Base-by-base conservation (phyloP, 306 rosid species). In the Vicia faba region DNA sequence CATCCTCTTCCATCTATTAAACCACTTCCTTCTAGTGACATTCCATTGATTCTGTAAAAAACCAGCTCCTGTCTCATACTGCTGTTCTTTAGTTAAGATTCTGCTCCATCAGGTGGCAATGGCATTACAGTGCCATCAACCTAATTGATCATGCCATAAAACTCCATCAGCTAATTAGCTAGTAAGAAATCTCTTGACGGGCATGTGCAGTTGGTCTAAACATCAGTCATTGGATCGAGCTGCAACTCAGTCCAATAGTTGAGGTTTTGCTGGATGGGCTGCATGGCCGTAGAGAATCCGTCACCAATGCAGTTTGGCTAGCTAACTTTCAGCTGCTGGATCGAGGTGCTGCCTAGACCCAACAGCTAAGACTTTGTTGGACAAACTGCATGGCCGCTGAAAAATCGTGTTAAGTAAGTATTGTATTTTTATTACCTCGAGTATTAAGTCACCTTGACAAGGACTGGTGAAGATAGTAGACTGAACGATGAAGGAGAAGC, bases 51-150 rank as follows among this genome's bases (percentile, higher is more conserved):
- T 86, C 87, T 80, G 70, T 92, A 89, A 75, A 92, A 92, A 4
- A 89, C 89, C 14, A 92, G 60, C 98, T 96, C 89, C 19, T 89
- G 96, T 33, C 54, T 85, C 66, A 78, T 85, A 64, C 87, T 89
- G 31, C 44, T 73, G 66, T 75, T 83, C 78, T 73, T 79, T 4
- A 88, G 91, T 96, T 96, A 92, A n/a, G 86, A 80, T 12, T 86
- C 96, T 0, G 98, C 96, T 31, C 98, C 96, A 77, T 87, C 98
- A 5, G 98, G 98, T 51, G 96, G 85, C 87, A 87, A 96, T 51
- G 96, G 85, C 87, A 87, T 73, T 14, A 92, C 31, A 68, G 82
- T 80, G 49, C 96, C 98, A 63, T 87, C 93, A 76, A 92, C 84
- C 95, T 90, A 64, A 59, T 56, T 54, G 10, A 25, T 70, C 72